Evolutionary conservation across 2,329 filamentous ascomycete species (phyloP), one percentile per base, ranked within the genome.

Genomic region (Fusarium protoensiforme): DNA sequence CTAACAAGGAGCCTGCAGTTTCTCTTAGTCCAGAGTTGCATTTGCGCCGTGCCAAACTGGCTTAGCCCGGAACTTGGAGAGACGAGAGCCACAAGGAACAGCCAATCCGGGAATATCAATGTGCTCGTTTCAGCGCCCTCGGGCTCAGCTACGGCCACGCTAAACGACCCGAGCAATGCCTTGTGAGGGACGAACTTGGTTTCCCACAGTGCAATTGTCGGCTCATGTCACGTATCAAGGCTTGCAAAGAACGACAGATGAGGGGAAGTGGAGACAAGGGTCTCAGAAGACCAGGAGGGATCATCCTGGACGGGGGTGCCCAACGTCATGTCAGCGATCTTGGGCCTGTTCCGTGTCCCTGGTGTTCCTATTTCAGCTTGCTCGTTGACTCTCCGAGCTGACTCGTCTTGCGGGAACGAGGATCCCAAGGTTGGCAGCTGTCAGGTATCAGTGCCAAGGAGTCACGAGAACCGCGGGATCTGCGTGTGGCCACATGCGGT

Each of bases 211-310:
- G 53, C 54, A 59, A 35, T 24, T 38, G 36, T 67, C 69, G 60
- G 62, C 71, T 54, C 48, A 69, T 72, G 53, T 64, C 53, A 63
- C 43, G 20, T 41, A 46, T 43, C 58, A 35, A 59, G 38, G 35
- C 46, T 41, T 20, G 29, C 46, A 62, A 46, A 33, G n/a, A 13
- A 65, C 59, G 62, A 71, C 61, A 65, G 57, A 61, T 73, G 75
- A 77, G 75, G 75, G 75, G 75, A 75, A 77, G 75, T 78, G 75
- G 75, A 71, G 75, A 72, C 67, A 59, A 54, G 64, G 69, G 66
- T 64, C 56, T 63, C 71, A 36, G 65, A 51, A 54, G 38, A 53
- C 54, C 56, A 39, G 60, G 38, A 72, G 65, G 69, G 69, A 70
- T 72, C 61, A 70, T 64, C 75, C 67, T 71, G 64, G 67, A 68